phyloP scores from a whole-genome alignment of 129 eudicot genomes.

The Cynara cardunculus region DNA sequence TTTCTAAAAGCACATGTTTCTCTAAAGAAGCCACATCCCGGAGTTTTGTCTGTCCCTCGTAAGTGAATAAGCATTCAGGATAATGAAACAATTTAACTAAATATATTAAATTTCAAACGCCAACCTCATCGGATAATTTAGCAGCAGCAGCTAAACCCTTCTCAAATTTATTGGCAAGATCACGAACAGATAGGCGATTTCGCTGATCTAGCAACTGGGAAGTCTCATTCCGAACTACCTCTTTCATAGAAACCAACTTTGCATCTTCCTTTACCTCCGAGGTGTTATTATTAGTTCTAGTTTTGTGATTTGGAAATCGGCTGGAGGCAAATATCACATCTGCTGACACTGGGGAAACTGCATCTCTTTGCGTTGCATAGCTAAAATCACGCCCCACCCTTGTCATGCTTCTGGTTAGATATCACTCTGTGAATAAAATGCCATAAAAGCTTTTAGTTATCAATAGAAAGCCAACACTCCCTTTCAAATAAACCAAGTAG shows the following conservation, averaged over 20 bases:
- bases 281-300: conserved; percentile 57
- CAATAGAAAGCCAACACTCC: conserved; percentile 9
- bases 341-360: conserved; percentile 73
- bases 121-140: conserved; percentile 89
- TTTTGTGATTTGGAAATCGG: conserved; percentile 71
- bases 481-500: conserved; percentile 6
- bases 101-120: conserved; percentile 2
- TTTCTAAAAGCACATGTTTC: conserved; percentile 89
- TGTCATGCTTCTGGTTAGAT: conserved; percentile 43
- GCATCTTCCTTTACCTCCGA: conserved; percentile 65
- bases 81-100: not conserved
- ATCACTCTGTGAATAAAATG: conserved; percentile 6
- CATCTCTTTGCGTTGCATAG: conserved; percentile 61
- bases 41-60: conserved; percentile 57
- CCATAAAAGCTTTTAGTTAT: conserved; percentile 4
- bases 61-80: conserved; percentile 14
- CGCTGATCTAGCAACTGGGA: conserved; percentile 71
- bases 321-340: conserved; percentile 78
- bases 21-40: conserved; percentile 83
- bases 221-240: conserved; percentile 68
- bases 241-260: conserved; percentile 60
- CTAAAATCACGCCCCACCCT: conserved; percentile 69
- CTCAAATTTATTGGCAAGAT: conserved; percentile 91
- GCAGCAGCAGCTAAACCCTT: conserved; percentile 97
- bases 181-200: conserved; percentile 86